Base-by-base conservation (phyloP, 176 grass and related monocot species). In the Leersia perrieri region DNA sequence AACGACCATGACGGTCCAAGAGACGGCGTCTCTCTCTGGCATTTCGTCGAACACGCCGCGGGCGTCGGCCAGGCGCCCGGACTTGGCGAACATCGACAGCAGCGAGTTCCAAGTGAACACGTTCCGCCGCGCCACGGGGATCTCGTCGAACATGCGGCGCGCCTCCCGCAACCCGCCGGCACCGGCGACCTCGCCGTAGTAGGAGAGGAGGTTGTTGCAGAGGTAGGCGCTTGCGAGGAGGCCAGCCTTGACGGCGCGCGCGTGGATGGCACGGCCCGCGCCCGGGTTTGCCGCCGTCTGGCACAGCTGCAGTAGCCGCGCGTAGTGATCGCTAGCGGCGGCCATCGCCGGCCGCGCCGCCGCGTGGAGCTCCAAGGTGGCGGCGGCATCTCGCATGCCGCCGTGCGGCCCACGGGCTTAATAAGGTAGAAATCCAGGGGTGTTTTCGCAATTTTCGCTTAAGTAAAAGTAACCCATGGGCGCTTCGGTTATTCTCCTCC, bases 81-180 rank as follows among this genome's bases (percentile, higher is more conserved):
- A 73, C 82, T 95, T 98, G 16, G 90, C 63, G 12, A 89, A 77
- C 86, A 88, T 70, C 4, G 92, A 90, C 22, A 98, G 78, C 2
- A 98, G 25, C 69, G 92, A 72, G 62, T 95, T 98, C 95, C 92
- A 94, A 0, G 95, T 94, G 81, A 94, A 92, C 18, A 83, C 26
- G 42, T 98, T 90, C 41, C 81, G 86, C 18, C 33, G 76, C 57
- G 15, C 49, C 27, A 5, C 8, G 5, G 90, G 90, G 33, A 91
- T 92, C 65, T 91, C 90, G 4, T 88, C 79, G 53, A 98, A 94
- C 31, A 91, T 38, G 20, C 25, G 34, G 60, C 60, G 79, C 7
- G 86, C 92, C 2, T 94, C 83, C 33, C 12, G 20, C 4, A 78
- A 86, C 32, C 41, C 62, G 0, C 58, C 40, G n/a, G 3, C 15